Evolutionary conservation across 768 basidiomycete species (phyloP), one percentile per base, ranked within the genome.

Genomic region (Collybia sp.): DNA sequence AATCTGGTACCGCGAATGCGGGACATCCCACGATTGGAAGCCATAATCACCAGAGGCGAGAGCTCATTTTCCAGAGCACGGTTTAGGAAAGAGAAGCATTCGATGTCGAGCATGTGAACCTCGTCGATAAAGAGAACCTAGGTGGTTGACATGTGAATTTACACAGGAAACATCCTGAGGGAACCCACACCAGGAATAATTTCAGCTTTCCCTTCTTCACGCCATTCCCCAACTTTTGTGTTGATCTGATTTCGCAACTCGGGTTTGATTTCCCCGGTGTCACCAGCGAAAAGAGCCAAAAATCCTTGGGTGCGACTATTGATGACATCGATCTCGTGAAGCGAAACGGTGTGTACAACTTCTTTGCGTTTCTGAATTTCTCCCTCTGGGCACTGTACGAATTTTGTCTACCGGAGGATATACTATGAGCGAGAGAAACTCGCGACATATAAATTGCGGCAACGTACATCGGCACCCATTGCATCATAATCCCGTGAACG

Each of bases 91-190:
- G 94, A 96, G 74, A 98, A 98, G 61, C 95, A 97, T 63, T 98
- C 95, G 51, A 99, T 97, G 64, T 99, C 95, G 53, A 99, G 83
- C 95, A 99, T 99, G 74, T 98, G 95, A 11, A 97, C 95, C 69
- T 97, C 95, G 66, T 98, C 95, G 56, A 97, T 96, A 73, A 97
- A 97, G 11, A 96, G 73, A n/a, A 96, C 91, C 91, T 94, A 56
- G 25, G 36, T 53, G 8, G 41, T 38, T 33, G 35, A 43, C 25
- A 37, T 39, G n/a, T 45, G 47, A 19, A 12, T 33, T 13, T 4
- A 35, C 10, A 46, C 43, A 18, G 1, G 2, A 8, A 20, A n/a
- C 12, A 11, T 43, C 12, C 2, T 20, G 39, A 42, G 13, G 30
- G 49, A 35, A 78, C 82, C 42, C 59, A 95, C 95, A 3, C 95